Evolutionary conservation across 192 early-diverging fungal genomes (phyloP), one percentile per base, ranked within the genome.

Genomic region (Chytriomyces sp.): DNA sequence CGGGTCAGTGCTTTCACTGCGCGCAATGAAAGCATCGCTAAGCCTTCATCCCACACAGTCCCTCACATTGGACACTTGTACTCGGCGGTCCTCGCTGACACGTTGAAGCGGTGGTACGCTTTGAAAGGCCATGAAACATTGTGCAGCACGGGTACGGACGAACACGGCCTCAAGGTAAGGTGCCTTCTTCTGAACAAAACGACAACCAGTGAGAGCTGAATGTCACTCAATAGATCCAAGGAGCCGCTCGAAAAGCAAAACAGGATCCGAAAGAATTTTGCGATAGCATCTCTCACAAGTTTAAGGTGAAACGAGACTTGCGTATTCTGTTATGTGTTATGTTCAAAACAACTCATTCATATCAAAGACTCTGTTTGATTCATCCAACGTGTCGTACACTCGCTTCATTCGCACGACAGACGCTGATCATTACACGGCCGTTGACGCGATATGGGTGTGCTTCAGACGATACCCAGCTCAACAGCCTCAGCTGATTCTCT

Each of bases 51-150:
- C 20, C 20, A 10, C 62, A 75, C 86, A 84, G 93, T 86, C 10
- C 96, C 96, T 18, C 97, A 98, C 82, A 93, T 98, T 79, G 97
- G 97, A 10, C 97, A 98, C 73, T 83, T 98, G 69, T 96, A 96
- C 80, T 93, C 96, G 6, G 84, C 92, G 0, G 94, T 97, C 8
- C 79, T 98, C 1, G 91, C 92, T 0, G 97, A 98, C 76, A 89
- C 90, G 6, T 78, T 97, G 20, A 88, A 89, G 70, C 82, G 96
- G 26, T 96, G 89, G 72, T 88, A 91, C 69, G 87, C 86, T 43
- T 70, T 98, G 60, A 91, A 87, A 46, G 95, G 93, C 16, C 79
- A 87, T 26, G 74, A 72, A 20, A 81, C 87, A 0, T 24, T 91
- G 10, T 67, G 93, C 16, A 84, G 82, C 26, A 92, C 91, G 3